Percentiles rank a stretch among this genome's conserved stretches.
Conservation (phyloP, 1,284 basidiomycete genomes). For the Trichosporon sp. region DNA sequence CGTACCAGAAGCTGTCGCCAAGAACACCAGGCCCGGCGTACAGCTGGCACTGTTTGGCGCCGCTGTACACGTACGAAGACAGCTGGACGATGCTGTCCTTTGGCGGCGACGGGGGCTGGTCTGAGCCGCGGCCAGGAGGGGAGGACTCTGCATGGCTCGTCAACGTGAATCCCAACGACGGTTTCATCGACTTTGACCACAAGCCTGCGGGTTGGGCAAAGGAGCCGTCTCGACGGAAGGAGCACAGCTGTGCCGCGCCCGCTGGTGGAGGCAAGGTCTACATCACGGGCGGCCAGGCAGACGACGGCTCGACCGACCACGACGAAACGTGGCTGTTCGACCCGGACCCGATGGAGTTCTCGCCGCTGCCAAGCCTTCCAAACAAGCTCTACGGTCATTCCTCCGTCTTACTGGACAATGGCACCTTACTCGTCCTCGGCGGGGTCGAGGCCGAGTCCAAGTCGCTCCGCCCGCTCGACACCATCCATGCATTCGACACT, state of each 20-base stretch:
- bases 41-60: slow-evolving; percentile 74
- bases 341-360: slow-evolving; percentile 54
- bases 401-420: slow-evolving; percentile 63
- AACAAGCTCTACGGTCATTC: slow-evolving; percentile 66
- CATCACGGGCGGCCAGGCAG: slow-evolving; percentile 69
- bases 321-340: slow-evolving; percentile 64
- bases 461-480: slow-evolving; percentile 57
- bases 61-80: slow-evolving; percentile 54
- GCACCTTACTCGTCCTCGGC: slow-evolving; percentile 67
- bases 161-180: slow-evolving; percentile 26
- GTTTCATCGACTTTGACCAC: slow-evolving; percentile 28
- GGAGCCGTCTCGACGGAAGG: slow-evolving; percentile 67
- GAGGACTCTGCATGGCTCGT: slow-evolving; percentile 63
- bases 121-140: slow-evolving; percentile 56
- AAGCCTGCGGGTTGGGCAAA: slow-evolving; percentile 58
- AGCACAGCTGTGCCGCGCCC: slow-evolving; percentile 60
- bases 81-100: slow-evolving; percentile 57
- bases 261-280: slow-evolving; percentile 54
- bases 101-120: slow-evolving; percentile 63
- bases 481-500: slow-evolving; percentile 64
- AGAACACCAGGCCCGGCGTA: slow-evolving; percentile 56
- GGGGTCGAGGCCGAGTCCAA: slow-evolving; percentile 56
- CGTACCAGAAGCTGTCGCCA: slow-evolving; percentile 50
- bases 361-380: slow-evolving; percentile 59
- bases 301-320: slow-evolving; percentile 65